A percentile compares a stretch with the other conserved stretches of the same genome.
Evolutionary conservation across 2,329 filamentous ascomycete species (phyloP).

Genomic region (Arthroderma sp.): DNA sequence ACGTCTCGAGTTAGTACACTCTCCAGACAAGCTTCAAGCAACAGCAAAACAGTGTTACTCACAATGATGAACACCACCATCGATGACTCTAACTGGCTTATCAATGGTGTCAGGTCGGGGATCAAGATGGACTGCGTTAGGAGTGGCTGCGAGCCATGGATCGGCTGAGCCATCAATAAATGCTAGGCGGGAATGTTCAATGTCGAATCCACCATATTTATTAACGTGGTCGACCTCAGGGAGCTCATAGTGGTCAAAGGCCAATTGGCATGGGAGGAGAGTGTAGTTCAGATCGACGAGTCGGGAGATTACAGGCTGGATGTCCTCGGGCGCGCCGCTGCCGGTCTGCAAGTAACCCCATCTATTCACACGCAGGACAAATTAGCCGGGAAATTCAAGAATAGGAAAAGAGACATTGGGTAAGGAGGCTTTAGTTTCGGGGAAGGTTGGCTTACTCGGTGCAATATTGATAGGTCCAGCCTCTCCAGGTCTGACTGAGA

Average conservation of each 20-base stretch:
- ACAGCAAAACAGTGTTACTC: constrained; percentile 46
- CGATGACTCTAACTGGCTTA: constrained; percentile 62
- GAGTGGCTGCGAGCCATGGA: constrained; percentile 64
- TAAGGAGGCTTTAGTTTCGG: background rate
- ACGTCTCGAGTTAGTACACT: constrained; percentile 16
- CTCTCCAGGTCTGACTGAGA: constrained; percentile 31
- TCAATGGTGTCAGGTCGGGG: constrained; percentile 45
- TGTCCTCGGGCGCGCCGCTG: constrained; percentile 49
- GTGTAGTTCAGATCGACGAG: constrained; percentile 51
- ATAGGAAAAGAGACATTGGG: background rate
- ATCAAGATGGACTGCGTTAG: constrained; percentile 51
- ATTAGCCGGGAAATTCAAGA: background rate
- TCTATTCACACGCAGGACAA: constrained; percentile 22
- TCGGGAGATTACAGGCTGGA: constrained; percentile 59
- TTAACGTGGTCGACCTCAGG: constrained; percentile 57
- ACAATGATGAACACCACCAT: constrained; percentile 69
- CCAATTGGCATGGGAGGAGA: constrained; percentile 48
- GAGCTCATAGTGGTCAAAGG: constrained; percentile 55
- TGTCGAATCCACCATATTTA: constrained; percentile 59
- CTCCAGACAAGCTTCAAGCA: background rate
- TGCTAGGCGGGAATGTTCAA: constrained; percentile 62
- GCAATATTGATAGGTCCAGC: constrained; percentile 48
- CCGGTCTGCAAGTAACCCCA: constrained; percentile 73
- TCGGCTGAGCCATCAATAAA: constrained; percentile 66
- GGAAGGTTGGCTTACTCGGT: constrained; percentile 21